Percentiles rank a stretch among this genome's conserved stretches.
Conservation (phyloP, 345 rosid genomes). For the Eucalyptus dawsonii region DNA sequence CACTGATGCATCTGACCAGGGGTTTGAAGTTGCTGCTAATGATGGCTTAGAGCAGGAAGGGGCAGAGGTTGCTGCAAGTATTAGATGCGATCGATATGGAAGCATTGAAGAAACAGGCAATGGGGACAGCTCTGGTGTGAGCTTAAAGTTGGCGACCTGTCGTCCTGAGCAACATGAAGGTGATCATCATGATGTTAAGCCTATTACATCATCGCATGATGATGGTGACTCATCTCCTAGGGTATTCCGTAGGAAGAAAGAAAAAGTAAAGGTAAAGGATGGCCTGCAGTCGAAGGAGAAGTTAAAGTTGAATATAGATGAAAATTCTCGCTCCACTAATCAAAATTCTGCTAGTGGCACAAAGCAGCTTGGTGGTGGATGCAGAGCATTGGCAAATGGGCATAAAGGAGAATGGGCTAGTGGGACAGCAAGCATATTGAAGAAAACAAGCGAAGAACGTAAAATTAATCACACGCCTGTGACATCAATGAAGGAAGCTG, state of each 20-base stretch:
- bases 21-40: constrained; percentile 24
- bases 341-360: constrained; percentile 22
- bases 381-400: constrained; percentile 20
- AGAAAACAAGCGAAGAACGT: constrained; percentile 12
- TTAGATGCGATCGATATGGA: constrained; percentile 5
- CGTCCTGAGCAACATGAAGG: constrained; percentile 16
- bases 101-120: constrained; percentile 14
- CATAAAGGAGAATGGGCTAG: constrained; percentile 14
- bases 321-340: constrained; percentile 11
- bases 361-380: constrained; percentile 17
- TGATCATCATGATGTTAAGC: constrained; percentile 37
- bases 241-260: constrained; percentile 27
- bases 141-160: constrained; percentile 20
- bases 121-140: constrained; percentile 17
- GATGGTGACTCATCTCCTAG: constrained; percentile 16
- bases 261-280: constrained; percentile 8
- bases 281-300: constrained; percentile 20
- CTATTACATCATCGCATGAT: constrained; percentile 14
- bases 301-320: constrained; percentile 6
- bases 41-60: constrained; percentile 32
- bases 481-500: constrained; percentile 14
- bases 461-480: constrained; percentile 7
- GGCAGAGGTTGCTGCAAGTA: constrained; percentile 21
- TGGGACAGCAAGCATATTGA: constrained; percentile 19
- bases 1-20: constrained; percentile 14